Evolutionary conservation across 306 rosid genomes (phyloP).

Genomic region (Castanopsis chinensis): DNA sequence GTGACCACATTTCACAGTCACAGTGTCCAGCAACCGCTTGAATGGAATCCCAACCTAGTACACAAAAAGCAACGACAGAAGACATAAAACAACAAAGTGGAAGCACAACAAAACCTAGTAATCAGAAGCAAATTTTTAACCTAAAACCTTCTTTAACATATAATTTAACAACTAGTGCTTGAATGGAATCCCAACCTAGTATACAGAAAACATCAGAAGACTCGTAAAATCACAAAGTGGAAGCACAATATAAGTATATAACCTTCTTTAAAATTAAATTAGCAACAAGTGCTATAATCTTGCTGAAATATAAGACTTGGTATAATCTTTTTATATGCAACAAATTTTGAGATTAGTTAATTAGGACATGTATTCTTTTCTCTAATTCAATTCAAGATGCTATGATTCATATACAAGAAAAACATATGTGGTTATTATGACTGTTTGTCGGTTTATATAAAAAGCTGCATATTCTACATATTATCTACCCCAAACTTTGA

Average conservation of each 20-base stretch:
- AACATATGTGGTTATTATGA: neutral
- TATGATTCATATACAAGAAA: neutral
- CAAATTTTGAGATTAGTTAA: too few relatives aligned
- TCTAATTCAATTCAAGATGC: neutral
- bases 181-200: slow-evolving; percentile 90
- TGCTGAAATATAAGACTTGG: neutral
- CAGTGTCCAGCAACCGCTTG: slow-evolving; percentile 85
- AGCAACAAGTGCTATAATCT: slow-evolving; percentile 16
- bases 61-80: neutral
- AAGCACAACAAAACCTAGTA: neutral
- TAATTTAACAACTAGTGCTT: slow-evolving; percentile 25
- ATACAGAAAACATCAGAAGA: neutral
- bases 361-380: too few relatives aligned
- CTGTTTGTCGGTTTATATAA: neutral
- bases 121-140: neutral
- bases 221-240: neutral
- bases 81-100: neutral
- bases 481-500: neutral
- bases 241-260: neutral
- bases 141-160: neutral
- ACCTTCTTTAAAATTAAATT: neutral
- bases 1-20: slow-evolving; percentile 98
- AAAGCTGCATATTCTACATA: neutral
- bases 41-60: slow-evolving; percentile 89
- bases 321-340: neutral